These are phyloP conservation scores for Fulvia fulva DNA, from an alignment of 2,329 filamentous ascomycete genomes.

Conservation along the genomic window DNA sequence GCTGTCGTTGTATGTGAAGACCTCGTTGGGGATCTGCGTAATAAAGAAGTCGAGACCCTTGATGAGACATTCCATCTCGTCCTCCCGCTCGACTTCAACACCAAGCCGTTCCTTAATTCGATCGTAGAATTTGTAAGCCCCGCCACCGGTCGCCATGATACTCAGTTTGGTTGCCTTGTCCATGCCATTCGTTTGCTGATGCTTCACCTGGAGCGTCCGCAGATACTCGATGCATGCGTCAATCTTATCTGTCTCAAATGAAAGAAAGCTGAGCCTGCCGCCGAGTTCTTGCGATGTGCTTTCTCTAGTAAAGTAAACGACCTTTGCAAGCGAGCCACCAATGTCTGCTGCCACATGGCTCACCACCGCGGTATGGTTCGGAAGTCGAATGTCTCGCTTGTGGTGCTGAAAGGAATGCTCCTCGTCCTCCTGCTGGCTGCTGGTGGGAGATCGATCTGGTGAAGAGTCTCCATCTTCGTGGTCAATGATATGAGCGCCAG, in stretches of 20 bases:
- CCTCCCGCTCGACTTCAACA: conserved; percentile 84
- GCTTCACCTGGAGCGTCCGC: conserved; percentile 76
- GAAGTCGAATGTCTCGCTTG: conserved; percentile 89
- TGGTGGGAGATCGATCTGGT: conserved; percentile 39
- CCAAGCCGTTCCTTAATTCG: conserved; percentile 77
- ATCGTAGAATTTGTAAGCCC: conserved; percentile 96
- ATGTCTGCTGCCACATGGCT: conserved; percentile 99
- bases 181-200: conserved; percentile 58
- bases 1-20: conserved; percentile 91
- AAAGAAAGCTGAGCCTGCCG: conserved; percentile 89
- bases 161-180: conserved; percentile 57
- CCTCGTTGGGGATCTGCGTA: conserved; percentile 91
- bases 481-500: conserved; percentile 94
- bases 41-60: conserved; percentile 96
- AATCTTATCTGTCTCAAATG: conserved; percentile 92
- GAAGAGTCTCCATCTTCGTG: conserved; percentile 52
- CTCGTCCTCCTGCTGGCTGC: conserved; percentile 37
- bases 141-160: conserved; percentile 93
- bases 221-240: conserved; percentile 93
- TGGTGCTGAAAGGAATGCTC: conserved; percentile 63
- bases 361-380: conserved; percentile 90
- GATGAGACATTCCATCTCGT: conserved; percentile 98
- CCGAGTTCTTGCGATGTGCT: conserved; percentile 59
- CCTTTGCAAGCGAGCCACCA: conserved; percentile 89
- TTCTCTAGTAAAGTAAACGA: conserved; percentile 95